A percentile compares a stretch with the other conserved stretches of the same genome.
Evolutionary conservation across 441 rosid genomes (phyloP).

Genomic region (Gossypium laxum): DNA sequence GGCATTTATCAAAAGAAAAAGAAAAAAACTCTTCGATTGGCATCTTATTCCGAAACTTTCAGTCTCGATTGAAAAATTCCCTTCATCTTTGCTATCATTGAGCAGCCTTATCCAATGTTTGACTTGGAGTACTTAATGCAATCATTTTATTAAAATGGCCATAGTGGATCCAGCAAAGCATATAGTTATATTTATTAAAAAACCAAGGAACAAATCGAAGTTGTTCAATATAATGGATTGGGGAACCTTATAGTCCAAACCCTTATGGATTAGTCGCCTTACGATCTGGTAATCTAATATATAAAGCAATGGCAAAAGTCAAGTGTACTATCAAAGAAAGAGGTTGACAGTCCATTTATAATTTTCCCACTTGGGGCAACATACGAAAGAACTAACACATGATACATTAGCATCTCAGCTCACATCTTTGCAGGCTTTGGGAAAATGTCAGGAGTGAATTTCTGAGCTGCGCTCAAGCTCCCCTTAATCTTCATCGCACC

Average conservation of each 20-base stretch:
- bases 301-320: background rate
- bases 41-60: background rate
- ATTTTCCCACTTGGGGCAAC: background rate
- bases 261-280: background rate
- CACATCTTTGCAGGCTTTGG: slow-evolving; percentile 89
- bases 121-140: no score
- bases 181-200: background rate
- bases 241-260: slow-evolving; percentile 7
- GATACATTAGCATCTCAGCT: slow-evolving; percentile 15
- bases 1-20: background rate
- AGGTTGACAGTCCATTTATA: slow-evolving; percentile 2
- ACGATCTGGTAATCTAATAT: background rate
- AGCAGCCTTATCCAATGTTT: background rate
- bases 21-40: background rate
- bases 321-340: background rate
- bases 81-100: background rate
- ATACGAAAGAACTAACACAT: background rate
- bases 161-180: background rate
- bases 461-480: slow-evolving; percentile 83
- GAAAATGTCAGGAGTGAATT: slow-evolving; percentile 88
- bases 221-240: slow-evolving; percentile 5
- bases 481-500: slow-evolving; percentile 92
- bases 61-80: background rate
- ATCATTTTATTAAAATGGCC: background rate
- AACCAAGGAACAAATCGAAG: background rate